Evolutionary conservation across 306 rosid species (phyloP), one percentile per base, ranked within the genome.

Genomic region (Prunus mongolica): DNA sequence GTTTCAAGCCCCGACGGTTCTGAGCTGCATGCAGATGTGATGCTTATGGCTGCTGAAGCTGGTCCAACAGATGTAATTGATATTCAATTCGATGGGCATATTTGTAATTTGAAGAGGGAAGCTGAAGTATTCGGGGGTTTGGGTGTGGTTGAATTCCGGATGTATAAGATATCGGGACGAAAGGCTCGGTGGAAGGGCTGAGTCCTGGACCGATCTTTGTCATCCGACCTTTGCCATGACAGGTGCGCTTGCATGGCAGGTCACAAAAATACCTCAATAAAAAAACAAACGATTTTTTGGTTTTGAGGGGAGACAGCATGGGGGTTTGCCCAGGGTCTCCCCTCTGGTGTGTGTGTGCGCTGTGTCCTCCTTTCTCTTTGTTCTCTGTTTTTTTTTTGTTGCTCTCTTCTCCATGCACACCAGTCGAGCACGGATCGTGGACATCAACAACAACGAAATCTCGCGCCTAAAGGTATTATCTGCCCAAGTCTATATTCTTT

Each of bases 221-320:
- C 88, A 83, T 90, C 91, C 86, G 96, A 82, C 97, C 93, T 92
- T 92, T 92, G 97, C 96, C 97, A 90, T 90, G 97, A 7, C 89
- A 78, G 96, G 97, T 92, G 97, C 90, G 97, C 96, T 92, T 90
- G 97, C 93, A 73, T 92, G 93, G 96, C 96, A 78, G 96, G 97
- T 88, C 97, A 87, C 54, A 52, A 12, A 66, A 79, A 75, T 28
- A 67, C 47, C 60, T 65, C 85, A 88, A 89, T 86, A 84, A 88
- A 88, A 32, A 76, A 61, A 38, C 44, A 15, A 13, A 14, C 9
- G 22, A 3, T 20, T 83, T 89, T 77, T 38, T 80, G 76, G 86
- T 81, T 85, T 60, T 5, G 83, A 24, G 86, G 90, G 83, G 71
- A 57, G 92, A 79, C 79, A 82, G 96, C 89, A 90, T 90, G 93